A percentile compares a stretch with the other conserved stretches of the same genome.
Evolutionary conservation across 2,329 filamentous ascomycete species (phyloP).

Genomic region (Penicillium sp.): DNA sequence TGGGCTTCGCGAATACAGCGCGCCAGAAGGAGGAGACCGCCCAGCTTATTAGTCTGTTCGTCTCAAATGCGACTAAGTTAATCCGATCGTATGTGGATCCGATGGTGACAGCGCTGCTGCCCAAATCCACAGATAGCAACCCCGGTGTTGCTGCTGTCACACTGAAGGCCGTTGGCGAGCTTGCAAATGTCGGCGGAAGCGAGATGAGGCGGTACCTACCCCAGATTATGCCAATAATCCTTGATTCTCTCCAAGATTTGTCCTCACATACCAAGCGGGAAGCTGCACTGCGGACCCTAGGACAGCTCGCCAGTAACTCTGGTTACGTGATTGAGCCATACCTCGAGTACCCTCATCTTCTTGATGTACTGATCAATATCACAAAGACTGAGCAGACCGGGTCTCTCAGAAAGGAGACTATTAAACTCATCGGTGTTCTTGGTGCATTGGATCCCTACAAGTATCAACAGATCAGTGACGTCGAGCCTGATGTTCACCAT

Average conservation of each 20-base stretch:
- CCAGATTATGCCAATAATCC: conserved; percentile 89
- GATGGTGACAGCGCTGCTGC: conserved; percentile 91
- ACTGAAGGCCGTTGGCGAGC: conserved; percentile 89
- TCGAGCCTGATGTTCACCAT: conserved; percentile 76
- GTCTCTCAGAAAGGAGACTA: conserved; percentile 84
- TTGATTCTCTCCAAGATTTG: conserved; percentile 90
- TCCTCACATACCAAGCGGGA: conserved; percentile 87
- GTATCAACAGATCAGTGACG: conserved; percentile 88
- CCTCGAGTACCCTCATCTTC: conserved; percentile 86
- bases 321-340: conserved; percentile 98
- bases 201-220: conserved; percentile 93
- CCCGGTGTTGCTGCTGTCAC: conserved; percentile 90
- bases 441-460: conserved; percentile 95
- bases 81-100: conserved; percentile 97
- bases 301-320: conserved; percentile 90
- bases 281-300: conserved; percentile 84
- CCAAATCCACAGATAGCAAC: conserved; percentile 82
- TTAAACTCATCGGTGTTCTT: conserved; percentile 92
- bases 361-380: conserved; percentile 89
- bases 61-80: conserved; percentile 86
- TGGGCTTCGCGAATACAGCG: conserved; percentile 92
- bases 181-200: conserved; percentile 89
- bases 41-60: conserved; percentile 85
- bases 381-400: conserved; percentile 90
- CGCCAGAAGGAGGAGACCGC: conserved; percentile 96